phyloP scores from a whole-genome alignment of 2,329 filamentous ascomycete species.

The Pyrenophora graminea region DNA sequence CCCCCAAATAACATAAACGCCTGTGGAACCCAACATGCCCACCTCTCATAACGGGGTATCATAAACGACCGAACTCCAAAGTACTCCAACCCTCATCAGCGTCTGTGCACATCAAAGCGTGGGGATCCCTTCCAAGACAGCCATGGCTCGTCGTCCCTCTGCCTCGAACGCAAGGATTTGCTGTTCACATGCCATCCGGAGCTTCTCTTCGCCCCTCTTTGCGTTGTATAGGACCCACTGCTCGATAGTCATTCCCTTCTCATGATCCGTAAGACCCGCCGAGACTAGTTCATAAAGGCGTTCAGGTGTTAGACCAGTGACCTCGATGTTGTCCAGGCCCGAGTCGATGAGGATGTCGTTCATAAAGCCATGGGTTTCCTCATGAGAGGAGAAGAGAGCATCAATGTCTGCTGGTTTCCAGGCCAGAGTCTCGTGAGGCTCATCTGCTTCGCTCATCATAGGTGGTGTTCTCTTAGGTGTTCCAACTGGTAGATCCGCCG shows the following conservation, averaged over 20 bases:
- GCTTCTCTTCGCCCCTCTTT: slow-evolving; percentile 73
- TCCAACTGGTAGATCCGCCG: slow-evolving; percentile 29
- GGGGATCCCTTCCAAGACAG: slow-evolving; percentile 65
- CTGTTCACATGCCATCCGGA: slow-evolving; percentile 80
- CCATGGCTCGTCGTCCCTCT: slow-evolving; percentile 79
- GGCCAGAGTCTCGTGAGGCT: slow-evolving; percentile 37
- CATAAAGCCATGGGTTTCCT: slow-evolving; percentile 25
- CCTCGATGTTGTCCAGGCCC: slow-evolving; percentile 36
- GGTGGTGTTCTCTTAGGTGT: slow-evolving; percentile 44
- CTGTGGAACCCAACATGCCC: background rate
- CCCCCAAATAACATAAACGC: slow-evolving; percentile 4
- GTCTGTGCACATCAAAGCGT: slow-evolving; percentile 14
- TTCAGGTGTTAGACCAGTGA: slow-evolving; percentile 23
- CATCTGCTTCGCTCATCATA: slow-evolving; percentile 20
- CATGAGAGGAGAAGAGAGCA: slow-evolving; percentile 59
- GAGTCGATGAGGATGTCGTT: slow-evolving; percentile 37
- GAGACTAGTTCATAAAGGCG: slow-evolving; percentile 57
- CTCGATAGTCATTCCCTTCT: slow-evolving; percentile 90
- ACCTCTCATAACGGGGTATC: slow-evolving; percentile 25
- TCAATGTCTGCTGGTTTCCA: slow-evolving; percentile 83
- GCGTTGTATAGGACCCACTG: slow-evolving; percentile 90
- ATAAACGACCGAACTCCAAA: slow-evolving; percentile 22
- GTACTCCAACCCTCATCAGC: slow-evolving; percentile 10
- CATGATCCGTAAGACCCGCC: slow-evolving; percentile 69
- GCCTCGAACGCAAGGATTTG: slow-evolving; percentile 82